These are phyloP conservation scores for Ophioceras dolichostomum DNA, from an alignment of 2,329 filamentous ascomycete species.

Conservation along the genomic window DNA sequence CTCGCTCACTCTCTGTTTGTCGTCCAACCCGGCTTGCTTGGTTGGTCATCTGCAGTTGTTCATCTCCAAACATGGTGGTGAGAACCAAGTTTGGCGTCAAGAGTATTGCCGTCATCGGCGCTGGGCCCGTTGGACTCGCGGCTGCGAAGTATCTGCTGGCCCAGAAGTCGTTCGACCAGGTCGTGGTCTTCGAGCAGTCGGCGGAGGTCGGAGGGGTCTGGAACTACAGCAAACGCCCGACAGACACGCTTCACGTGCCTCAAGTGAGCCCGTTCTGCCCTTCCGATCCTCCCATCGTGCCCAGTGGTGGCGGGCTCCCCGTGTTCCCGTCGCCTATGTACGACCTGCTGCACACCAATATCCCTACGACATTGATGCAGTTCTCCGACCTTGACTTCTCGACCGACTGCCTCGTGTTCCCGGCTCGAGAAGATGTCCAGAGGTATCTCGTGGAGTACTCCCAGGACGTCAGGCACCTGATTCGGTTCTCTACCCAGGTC, in stretches of 20 bases:
- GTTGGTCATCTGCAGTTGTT: no score
- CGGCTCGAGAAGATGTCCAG: slow-evolving; percentile 56
- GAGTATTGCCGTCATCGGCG: slow-evolving; percentile 67
- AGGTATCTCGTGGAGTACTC: slow-evolving; percentile 65
- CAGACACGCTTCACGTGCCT: slow-evolving; percentile 43
- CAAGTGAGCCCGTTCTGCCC: slow-evolving; percentile 54
- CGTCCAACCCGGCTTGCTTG: no score
- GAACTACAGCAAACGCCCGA: slow-evolving; percentile 55
- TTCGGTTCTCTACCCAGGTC: slow-evolving; percentile 62
- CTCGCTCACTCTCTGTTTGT: no score
- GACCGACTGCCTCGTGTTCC: slow-evolving; percentile 56
- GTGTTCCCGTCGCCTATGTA: slow-evolving; percentile 79
- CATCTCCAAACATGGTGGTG: slow-evolving; percentile 2
- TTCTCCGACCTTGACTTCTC: slow-evolving; percentile 62
- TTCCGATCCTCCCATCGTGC: slow-evolving; percentile 50
- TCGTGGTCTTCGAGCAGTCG: slow-evolving; percentile 77
- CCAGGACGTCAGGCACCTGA: slow-evolving; percentile 49
- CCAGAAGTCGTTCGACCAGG: slow-evolving; percentile 51
- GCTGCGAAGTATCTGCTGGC: slow-evolving; percentile 71
- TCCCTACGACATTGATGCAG: slow-evolving; percentile 68
- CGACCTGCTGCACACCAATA: slow-evolving; percentile 72
- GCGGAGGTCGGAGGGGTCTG: slow-evolving; percentile 69
- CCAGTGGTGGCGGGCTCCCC: slow-evolving; percentile 25
- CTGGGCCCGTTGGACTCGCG: slow-evolving; percentile 66
- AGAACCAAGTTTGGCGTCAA: slow-evolving; percentile 33